These are phyloP conservation scores for Apiotrichum gracile DNA, from an alignment of 1,284 basidiomycete genomes.

Conservation along the genomic window DNA sequence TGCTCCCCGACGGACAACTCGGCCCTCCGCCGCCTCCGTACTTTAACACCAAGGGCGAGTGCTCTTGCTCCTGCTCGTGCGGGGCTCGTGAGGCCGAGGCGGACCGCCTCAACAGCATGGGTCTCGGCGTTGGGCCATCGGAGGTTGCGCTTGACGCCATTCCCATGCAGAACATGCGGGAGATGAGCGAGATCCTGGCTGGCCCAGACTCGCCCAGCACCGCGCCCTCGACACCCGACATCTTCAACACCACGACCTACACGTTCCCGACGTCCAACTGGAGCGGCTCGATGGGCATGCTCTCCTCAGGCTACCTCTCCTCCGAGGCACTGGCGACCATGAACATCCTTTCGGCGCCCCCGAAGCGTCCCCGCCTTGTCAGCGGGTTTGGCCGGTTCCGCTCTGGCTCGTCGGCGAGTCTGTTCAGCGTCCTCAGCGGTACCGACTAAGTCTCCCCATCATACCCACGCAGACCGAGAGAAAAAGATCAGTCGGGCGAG, in stretches of 20 bases:
- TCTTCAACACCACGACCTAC: neutral
- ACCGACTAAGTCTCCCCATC: too few species aligned
- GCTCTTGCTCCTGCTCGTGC: conserved; percentile 10
- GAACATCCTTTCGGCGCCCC: too few species aligned
- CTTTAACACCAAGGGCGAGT: neutral
- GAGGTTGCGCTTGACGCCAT: conserved; percentile 3
- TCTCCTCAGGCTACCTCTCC: neutral
- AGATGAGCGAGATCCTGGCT: too few species aligned
- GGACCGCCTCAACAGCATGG: neutral
- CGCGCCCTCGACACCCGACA: neutral
- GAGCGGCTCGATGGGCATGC: neutral
- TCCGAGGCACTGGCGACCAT: neutral
- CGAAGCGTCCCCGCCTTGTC: neutral
- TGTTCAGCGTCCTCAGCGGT: too few species aligned
- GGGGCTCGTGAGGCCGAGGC: neutral
- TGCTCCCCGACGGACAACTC: neutral
- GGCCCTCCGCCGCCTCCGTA: conserved; percentile 7
- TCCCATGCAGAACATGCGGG: neutral
- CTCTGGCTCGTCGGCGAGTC: too few species aligned
- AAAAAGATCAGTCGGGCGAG: too few species aligned
- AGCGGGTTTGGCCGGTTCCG: neutral
- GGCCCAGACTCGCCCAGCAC: neutral
- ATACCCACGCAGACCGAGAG: too few species aligned
- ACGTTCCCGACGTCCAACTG: neutral
- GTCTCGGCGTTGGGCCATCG: neutral